phyloP scores from a whole-genome alignment of 2,329 filamentous ascomycete genomes.

The Pseudogymnoascus sp. region DNA sequence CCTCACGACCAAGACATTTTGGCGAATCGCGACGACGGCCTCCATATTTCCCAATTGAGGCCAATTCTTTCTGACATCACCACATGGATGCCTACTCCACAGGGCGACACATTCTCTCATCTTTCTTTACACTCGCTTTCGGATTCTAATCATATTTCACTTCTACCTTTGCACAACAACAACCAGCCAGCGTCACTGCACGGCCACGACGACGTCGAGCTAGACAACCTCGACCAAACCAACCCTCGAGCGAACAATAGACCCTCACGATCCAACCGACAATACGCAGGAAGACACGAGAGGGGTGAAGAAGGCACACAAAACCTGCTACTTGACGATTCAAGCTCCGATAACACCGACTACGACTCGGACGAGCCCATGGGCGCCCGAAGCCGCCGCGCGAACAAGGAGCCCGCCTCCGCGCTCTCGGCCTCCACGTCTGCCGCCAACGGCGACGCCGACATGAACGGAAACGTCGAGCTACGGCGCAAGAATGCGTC shows the following conservation, averaged over 20 bases:
- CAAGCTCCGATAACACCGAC: constrained; percentile 20
- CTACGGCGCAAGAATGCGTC: constrained; percentile 60
- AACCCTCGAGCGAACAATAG: neutral
- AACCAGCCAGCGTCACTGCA: neutral
- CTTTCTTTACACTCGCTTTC: constrained; percentile 15
- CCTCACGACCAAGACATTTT: neutral
- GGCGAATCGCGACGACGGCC: constrained; percentile 6
- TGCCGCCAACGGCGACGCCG: constrained; percentile 20
- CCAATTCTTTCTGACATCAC: constrained; percentile 13
- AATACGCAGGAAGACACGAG: neutral
- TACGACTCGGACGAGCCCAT: constrained; percentile 22
- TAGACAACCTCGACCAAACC: neutral
- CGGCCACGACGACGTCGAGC: neutral
- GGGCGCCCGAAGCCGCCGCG: constrained; percentile 25
- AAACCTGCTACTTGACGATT: constrained; percentile 21
- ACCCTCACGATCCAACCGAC: constrained; percentile 6
- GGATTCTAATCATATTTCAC: constrained; percentile 1
- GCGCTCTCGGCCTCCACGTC: constrained; percentile 19
- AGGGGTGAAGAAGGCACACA: constrained; percentile 17
- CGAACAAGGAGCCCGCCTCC: constrained; percentile 20
- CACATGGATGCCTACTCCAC: constrained; percentile 35
- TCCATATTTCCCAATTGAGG: constrained; percentile 4
- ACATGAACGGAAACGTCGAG: constrained; percentile 51
- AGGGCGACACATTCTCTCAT: constrained; percentile 29
- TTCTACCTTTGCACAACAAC: constrained; percentile 8